phyloP scores from a whole-genome alignment of 371 early-diverging fungal species.

The Rhizopus stolonifer region DNA sequence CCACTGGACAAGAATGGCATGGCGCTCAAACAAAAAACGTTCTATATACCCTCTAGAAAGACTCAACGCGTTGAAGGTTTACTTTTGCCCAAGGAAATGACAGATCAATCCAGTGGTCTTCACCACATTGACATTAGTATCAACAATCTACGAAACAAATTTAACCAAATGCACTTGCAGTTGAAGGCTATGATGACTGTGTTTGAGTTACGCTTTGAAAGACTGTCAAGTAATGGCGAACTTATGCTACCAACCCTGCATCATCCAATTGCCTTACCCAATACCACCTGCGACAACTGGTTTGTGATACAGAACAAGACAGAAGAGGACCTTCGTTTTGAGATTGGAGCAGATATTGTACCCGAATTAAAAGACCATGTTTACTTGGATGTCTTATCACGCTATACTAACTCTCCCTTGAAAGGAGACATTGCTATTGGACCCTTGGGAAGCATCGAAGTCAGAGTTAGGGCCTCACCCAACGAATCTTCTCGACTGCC shows the following conservation, averaged over 20 bases:
- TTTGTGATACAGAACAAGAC: constrained; percentile 77
- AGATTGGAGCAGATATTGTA: constrained; percentile 64
- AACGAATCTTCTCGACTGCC: constrained; percentile 62
- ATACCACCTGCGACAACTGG: constrained; percentile 78
- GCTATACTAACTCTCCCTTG: constrained; percentile 83
- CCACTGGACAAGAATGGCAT: constrained; percentile 25
- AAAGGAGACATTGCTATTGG: constrained; percentile 69
- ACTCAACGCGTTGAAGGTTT: constrained; percentile 48
- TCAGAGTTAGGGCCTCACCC: constrained; percentile 72
- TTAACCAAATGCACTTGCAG: constrained; percentile 53
- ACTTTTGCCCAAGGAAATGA: constrained; percentile 60
- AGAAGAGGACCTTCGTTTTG: constrained; percentile 78
- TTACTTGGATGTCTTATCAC: constrained; percentile 72
- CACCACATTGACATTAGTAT: constrained; percentile 53
- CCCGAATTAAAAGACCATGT: constrained; percentile 64
- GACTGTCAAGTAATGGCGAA: constrained; percentile 60
- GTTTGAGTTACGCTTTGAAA: constrained; percentile 78
- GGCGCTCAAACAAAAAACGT: constrained; percentile 24
- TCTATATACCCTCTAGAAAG: constrained; percentile 40
- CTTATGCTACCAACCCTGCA: constrained; percentile 71
- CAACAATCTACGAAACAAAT: constrained; percentile 67
- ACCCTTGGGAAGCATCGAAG: constrained; percentile 71
- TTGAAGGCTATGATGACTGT: constrained; percentile 66
- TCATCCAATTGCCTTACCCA: constrained; percentile 62
- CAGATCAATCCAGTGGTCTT: constrained; percentile 54